Percentiles rank a stretch among this genome's conserved stretches.
These are phyloP conservation scores for Ophiostoma tasmaniense DNA, from an alignment of 2,329 filamentous ascomycete genomes.

Conservation along the genomic window DNA sequence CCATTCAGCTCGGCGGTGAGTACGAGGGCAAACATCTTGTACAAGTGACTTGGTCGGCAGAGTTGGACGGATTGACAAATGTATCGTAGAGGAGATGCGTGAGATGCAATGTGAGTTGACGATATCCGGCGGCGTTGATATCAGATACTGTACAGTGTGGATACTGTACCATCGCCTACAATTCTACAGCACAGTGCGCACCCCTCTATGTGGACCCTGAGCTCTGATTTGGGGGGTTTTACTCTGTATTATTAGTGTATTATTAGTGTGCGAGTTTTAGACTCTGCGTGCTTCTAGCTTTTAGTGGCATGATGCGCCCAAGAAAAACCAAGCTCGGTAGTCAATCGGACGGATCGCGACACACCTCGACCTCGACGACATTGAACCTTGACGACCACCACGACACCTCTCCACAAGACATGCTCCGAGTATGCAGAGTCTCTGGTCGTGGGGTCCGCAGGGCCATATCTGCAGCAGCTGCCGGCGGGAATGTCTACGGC, in stretches of 20 bases:
- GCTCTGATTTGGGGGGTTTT: no score
- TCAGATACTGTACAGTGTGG: background rate
- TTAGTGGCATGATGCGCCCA: conserved; percentile 19
- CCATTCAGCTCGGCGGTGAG: conserved; percentile 62
- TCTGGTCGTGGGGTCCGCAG: conserved; percentile 60
- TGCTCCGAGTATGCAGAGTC: conserved; percentile 51
- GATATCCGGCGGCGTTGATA: background rate
- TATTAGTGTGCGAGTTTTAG: background rate
- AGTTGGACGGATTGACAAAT: background rate
- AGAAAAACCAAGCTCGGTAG: conserved; percentile 7
- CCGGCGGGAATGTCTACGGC: conserved; percentile 44
- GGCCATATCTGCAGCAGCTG: conserved; percentile 58
- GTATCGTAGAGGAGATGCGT: background rate
- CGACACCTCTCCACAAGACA: conserved; percentile 18
- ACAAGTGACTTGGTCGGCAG: background rate
- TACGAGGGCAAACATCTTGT: conserved; percentile 54
- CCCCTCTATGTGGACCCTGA: background rate
- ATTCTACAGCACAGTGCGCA: background rate
- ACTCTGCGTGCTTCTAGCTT: background rate
- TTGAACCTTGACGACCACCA: background rate
- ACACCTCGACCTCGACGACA: background rate
- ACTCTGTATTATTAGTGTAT: no score
- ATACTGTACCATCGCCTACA: background rate
- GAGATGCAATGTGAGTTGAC: background rate
- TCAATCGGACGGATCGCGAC: background rate